These are phyloP conservation scores for Globisporangium splendens DNA, from an alignment of 352 stramenopile species.

Conservation along the genomic window DNA sequence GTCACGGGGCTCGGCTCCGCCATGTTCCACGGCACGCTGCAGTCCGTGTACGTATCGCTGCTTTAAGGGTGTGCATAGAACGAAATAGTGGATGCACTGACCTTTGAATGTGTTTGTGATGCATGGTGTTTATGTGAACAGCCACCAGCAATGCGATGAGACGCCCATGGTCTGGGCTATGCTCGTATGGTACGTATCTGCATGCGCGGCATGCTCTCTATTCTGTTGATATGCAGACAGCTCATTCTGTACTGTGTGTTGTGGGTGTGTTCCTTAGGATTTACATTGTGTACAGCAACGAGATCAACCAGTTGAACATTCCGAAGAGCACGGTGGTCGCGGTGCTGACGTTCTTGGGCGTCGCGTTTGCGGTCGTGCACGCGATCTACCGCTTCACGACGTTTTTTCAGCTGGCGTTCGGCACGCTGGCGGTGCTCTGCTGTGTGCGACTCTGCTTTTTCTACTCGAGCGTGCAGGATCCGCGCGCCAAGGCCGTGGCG, in stretches of 20 bases:
- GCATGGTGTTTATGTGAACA: slow-evolving; percentile 1
- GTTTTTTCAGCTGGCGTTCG: slow-evolving; percentile 78
- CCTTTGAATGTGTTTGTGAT: too few relatives aligned
- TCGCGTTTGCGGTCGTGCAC: slow-evolving; percentile 67
- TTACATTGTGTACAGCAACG: slow-evolving; percentile 82
- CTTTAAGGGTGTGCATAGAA: too few relatives aligned
- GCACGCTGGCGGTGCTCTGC: slow-evolving; percentile 47
- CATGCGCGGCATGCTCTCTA: neutral
- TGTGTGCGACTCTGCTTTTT: slow-evolving; percentile 48
- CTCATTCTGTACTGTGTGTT: slow-evolving; percentile 1
- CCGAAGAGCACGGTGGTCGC: slow-evolving; percentile 39
- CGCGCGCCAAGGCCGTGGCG: slow-evolving; percentile 48
- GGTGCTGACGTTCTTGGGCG: slow-evolving; percentile 50
- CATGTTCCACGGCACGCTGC: slow-evolving; percentile 85
- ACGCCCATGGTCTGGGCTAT: slow-evolving; percentile 86
- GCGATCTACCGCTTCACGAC: slow-evolving; percentile 75
- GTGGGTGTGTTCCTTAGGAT: too few relatives aligned
- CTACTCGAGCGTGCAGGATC: slow-evolving; percentile 59
- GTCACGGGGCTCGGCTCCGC: slow-evolving; percentile 77
- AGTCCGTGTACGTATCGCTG: slow-evolving; percentile 45
- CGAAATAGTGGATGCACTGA: too few relatives aligned
- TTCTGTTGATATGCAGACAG: neutral
- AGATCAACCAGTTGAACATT: slow-evolving; percentile 48
- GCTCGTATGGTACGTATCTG: slow-evolving; percentile 43
- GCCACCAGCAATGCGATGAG: slow-evolving; percentile 79